Evolutionary conservation across 176 grass and related monocot species (phyloP), one percentile per base, ranked within the genome.

Genomic region (Puya raimondii): DNA sequence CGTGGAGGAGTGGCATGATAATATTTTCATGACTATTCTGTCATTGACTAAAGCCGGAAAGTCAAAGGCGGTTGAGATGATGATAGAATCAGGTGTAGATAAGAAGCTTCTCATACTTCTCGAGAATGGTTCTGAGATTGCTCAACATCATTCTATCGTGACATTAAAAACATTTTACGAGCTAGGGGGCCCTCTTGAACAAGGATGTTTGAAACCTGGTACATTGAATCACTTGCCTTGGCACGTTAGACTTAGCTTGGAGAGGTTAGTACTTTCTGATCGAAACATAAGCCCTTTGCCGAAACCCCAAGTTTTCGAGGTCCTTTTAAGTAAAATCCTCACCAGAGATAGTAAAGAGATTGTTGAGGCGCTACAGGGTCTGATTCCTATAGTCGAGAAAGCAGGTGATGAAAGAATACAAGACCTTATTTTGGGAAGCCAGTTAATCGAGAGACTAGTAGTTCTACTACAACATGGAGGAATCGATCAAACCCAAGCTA

Each of bases 81-180:
- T 92, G 82, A 83, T 92, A 3, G 52, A 81, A 67, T 79, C 88
- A 9, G 85, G 85, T 67, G 64, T 91, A 74, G 85, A 85, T 68
- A 88, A 91, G 72, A 91, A 87, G 73, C 82, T 91, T 74, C 79
- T 91, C 66, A 64, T 80, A 70, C 85, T 88, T 79, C 56, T 91
- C 42, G 82, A 70, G 21, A 79, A 27, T 69, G 82, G 82, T 73
- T 91, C 85, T 63, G 85, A 91, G 72, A 71, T 82, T 70, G 78
- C 85, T 76, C 88, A 91, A 56, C 81, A 85, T 52, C 76, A 88
- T 73, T 75, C 88, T 49, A 88, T 91, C 73, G 48, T 77, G 65
- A 78, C 48, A 21, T 74, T 88, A 16, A 91, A 91, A 71, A 82
- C 82, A 65, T 91, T 91, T 64, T 85, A 86, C 59, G 88, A 88